Conservation (phyloP, 257 asterid species). For the Penstemon davidsonii region DNA sequence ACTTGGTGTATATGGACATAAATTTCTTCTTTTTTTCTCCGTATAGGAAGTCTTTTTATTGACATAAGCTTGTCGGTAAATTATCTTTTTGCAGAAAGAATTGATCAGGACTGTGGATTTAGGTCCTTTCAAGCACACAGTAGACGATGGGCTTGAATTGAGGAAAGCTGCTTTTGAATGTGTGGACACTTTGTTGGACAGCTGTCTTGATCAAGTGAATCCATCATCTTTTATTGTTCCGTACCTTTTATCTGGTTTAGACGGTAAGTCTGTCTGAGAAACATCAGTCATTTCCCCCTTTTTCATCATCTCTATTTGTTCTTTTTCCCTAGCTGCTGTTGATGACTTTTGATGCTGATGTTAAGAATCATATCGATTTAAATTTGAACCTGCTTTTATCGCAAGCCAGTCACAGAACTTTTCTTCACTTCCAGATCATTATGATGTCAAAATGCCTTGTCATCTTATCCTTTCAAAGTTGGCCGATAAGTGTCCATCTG, state of each 20-base stretch:
- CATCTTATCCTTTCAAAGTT: conserved; percentile 97
- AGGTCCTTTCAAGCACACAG: conserved; percentile 99
- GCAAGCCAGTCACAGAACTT: conserved; percentile 10
- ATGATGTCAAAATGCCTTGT: conserved; percentile 99
- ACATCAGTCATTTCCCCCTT: conserved; percentile 12
- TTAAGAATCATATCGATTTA: conserved; percentile 1
- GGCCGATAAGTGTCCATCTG: conserved; percentile 96
- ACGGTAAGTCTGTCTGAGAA: conserved; percentile 57
- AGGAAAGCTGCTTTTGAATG: conserved; percentile 99
- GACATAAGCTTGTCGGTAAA: conserved; percentile 3
- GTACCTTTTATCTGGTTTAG: conserved; percentile 85
- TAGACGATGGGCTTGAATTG: conserved; percentile 98
- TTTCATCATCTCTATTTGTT: conserved; percentile 3
- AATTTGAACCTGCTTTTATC: conserved; percentile 14
- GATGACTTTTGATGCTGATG: conserved; percentile 9
- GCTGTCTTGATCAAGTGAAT: conserved; percentile 95
- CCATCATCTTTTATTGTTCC: conserved; percentile 99
- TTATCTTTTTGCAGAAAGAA: conserved; percentile 74
- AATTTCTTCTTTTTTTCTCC: neutral
- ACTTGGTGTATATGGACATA: neutral
- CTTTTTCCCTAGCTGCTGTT: conserved; percentile 14
- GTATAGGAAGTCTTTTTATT: neutral
- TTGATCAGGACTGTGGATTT: conserved; percentile 97
- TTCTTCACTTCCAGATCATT: conserved; percentile 66
- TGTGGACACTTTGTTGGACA: conserved; percentile 90